These are phyloP conservation scores for Pinus tabuliformis DNA, from an alignment of 75 land plant species.

Conservation along the genomic window DNA sequence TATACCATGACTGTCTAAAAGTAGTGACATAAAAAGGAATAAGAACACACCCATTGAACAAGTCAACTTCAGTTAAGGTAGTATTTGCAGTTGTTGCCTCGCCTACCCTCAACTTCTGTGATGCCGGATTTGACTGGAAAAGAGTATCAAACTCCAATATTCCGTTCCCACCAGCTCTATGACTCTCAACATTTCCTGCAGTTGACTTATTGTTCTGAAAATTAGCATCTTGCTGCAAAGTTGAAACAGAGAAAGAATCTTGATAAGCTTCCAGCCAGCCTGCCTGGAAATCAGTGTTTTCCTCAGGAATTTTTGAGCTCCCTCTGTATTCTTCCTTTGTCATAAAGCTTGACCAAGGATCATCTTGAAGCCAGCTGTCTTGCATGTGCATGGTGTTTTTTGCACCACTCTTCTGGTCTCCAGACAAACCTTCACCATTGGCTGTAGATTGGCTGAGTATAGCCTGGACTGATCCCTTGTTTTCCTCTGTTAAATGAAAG, in stretches of 20 bases:
- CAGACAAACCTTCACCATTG: neutral
- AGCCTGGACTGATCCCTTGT: neutral
- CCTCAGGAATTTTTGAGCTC: neutral
- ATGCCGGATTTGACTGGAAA: neutral
- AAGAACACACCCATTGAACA: neutral
- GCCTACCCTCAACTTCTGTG: neutral
- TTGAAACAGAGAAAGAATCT: neutral
- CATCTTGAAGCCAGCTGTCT: neutral
- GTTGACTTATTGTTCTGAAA: neutral
- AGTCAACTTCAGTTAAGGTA: neutral
- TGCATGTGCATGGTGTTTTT: neutral
- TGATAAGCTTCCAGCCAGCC: conserved; percentile 1
- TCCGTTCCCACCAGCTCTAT: neutral
- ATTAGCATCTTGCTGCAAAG: neutral
- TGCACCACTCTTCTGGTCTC: neutral
- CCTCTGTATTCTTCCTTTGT: neutral
- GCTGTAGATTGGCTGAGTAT: neutral
- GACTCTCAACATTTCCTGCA: neutral
- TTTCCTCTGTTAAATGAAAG: neutral
- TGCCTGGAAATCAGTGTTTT: neutral
- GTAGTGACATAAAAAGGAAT: neutral
- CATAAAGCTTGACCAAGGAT: neutral
- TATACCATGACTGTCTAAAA: neutral
- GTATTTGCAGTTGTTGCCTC: neutral
- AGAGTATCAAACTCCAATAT: neutral